Percentiles rank a stretch among this genome's conserved stretches.
These are phyloP conservation scores for Euphorbia peplus DNA, from an alignment of 345 rosid genomes.

Conservation along the genomic window DNA sequence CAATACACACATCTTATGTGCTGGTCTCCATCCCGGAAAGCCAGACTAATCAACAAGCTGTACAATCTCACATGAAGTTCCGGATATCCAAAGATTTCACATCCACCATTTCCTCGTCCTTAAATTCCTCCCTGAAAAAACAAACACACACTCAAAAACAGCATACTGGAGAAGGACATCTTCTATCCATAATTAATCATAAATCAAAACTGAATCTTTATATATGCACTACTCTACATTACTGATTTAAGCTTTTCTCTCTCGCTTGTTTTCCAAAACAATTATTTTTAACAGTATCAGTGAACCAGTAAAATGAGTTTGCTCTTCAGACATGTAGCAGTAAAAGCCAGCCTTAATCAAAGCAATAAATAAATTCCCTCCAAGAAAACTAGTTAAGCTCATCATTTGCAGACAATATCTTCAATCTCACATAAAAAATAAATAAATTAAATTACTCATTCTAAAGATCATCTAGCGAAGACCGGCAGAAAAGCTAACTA, in stretches of 20 bases:
- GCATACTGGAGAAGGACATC: background rate
- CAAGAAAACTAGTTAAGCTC: too few relatives aligned
- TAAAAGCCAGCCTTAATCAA: too few relatives aligned
- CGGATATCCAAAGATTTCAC: conserved; percentile 91
- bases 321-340: too few relatives aligned
- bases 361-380: too few relatives aligned
- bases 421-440: background rate
- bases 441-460: background rate
- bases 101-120: conserved; percentile 68
- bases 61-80: conserved; percentile 59
- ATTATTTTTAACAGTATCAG: too few relatives aligned
- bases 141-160: background rate
- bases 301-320: too few relatives aligned
- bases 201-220: background rate
- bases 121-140: conserved; percentile 79
- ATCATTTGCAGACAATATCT: background rate
- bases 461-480: background rate
- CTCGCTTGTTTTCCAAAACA: background rate
- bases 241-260: background rate
- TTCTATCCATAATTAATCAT: background rate
- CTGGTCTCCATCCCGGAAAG: conserved; percentile 2
- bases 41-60: conserved; percentile 5
- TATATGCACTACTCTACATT: background rate
- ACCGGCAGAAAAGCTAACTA: background rate
- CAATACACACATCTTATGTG: conserved; percentile 12